phyloP scores from a whole-genome alignment of 441 rosid species.

The Croton laevigatus region DNA sequence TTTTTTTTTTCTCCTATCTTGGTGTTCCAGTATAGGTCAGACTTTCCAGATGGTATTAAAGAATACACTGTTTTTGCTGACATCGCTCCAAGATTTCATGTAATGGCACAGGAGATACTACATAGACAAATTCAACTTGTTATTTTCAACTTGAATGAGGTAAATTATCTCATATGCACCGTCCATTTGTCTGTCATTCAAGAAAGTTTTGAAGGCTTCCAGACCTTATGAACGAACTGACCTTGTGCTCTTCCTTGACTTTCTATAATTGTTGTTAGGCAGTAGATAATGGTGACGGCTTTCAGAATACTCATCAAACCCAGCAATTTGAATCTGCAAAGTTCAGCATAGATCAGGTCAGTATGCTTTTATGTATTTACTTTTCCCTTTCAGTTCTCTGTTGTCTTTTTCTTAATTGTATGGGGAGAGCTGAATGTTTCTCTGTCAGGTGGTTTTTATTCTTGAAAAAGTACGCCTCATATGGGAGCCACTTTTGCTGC shows the following conservation, averaged over 20 bases:
- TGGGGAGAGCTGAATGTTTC: slow-evolving; percentile 15
- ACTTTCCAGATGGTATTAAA: slow-evolving; percentile 75
- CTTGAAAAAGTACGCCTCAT: slow-evolving; percentile 88
- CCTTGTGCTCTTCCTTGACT: not conserved
- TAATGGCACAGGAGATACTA: slow-evolving; percentile 81
- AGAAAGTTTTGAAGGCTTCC: slow-evolving; percentile 11
- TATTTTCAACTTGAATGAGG: slow-evolving; percentile 74
- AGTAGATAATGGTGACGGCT: slow-evolving; percentile 87
- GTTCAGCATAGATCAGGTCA: slow-evolving; percentile 85
- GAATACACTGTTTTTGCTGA: slow-evolving; percentile 88
- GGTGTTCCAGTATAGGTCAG: slow-evolving; percentile 71
- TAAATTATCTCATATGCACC: slow-evolving; percentile 19
- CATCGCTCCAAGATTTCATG: slow-evolving; percentile 79
- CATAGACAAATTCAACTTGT: slow-evolving; percentile 80
- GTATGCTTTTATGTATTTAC: slow-evolving; percentile 6
- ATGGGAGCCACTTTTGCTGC: slow-evolving; percentile 90
- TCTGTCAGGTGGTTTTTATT: slow-evolving; percentile 71
- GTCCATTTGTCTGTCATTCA: not conserved
- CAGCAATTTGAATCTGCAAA: slow-evolving; percentile 88
- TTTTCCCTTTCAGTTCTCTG: slow-evolving; percentile 13
- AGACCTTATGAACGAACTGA: not conserved
- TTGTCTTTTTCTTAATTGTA: slow-evolving; percentile 13
- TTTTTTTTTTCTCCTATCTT: not conserved
- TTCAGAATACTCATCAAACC: slow-evolving; percentile 87
- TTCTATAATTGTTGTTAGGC: slow-evolving; percentile 48